A percentile compares a stretch with the other conserved stretches of the same genome.
Evolutionary conservation across 148 eudicot genomes (phyloP).

Genomic region (Rhododendron kiyosumense): DNA sequence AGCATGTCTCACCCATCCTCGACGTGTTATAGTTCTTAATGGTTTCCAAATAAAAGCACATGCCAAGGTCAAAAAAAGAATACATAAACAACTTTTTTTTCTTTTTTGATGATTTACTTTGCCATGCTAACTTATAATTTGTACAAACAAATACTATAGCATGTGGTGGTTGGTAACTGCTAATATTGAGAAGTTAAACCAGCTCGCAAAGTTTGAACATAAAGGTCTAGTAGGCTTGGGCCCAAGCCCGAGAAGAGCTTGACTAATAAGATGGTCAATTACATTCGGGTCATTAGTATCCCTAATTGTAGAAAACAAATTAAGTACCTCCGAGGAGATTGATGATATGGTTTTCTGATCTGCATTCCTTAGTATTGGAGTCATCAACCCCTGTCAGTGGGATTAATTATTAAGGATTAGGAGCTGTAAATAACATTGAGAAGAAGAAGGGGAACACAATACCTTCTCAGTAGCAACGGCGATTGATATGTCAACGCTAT

Average conservation of each 20-base stretch:
- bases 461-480: conserved; percentile 99
- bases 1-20: background rate
- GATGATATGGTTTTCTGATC: conserved; percentile 94
- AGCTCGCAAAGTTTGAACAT: background rate
- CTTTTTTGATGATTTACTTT: background rate
- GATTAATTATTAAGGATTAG: conserved; percentile 11
- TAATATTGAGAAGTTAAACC: background rate
- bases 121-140: background rate
- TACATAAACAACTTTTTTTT: background rate
- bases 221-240: background rate
- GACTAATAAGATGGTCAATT: background rate
- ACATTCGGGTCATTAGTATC: background rate
- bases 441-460: conserved; percentile 7
- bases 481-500: conserved; percentile 87
- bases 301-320: background rate
- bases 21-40: background rate
- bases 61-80: background rate
- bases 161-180: background rate
- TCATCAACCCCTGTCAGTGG: conserved; percentile 84
- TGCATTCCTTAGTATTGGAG: conserved; percentile 85
- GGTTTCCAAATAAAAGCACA: background rate
- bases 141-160: background rate
- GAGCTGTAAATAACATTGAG: background rate
- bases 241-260: background rate
- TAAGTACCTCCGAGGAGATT: conserved; percentile 75